Evolutionary conservation across 2,329 filamentous ascomycete genomes (phyloP).

Genomic region (Talaromyces sp.): DNA sequence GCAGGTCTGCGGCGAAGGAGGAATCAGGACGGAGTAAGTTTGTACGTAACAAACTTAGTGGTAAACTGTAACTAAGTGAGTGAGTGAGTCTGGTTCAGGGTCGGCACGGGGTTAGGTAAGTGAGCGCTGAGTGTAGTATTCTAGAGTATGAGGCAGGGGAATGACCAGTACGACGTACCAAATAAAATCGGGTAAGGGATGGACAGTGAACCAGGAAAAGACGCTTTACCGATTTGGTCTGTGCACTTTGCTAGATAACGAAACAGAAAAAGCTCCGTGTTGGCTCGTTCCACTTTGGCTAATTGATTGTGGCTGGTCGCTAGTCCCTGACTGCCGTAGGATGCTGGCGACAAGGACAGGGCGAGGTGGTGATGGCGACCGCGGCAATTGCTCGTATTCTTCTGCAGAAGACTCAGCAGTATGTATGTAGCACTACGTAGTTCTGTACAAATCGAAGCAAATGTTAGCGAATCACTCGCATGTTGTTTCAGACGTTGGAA

Average conservation of each 20-base stretch:
- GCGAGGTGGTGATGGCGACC: background rate
- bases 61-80: background rate
- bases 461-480: conserved; percentile 7
- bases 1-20: conserved; percentile 8
- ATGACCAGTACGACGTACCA: background rate
- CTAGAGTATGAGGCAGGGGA: conserved; percentile 5
- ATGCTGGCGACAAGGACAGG: background rate
- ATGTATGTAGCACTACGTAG: background rate
- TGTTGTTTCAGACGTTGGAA: background rate
- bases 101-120: background rate
- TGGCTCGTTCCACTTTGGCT: conserved; percentile 6
- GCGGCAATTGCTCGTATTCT: background rate
- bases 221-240: conserved; percentile 4
- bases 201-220: background rate
- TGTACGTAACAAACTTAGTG: background rate
- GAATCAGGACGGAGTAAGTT: background rate
- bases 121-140: background rate
- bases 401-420: background rate
- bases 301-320: conserved; percentile 4
- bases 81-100: background rate
- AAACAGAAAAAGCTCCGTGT: conserved; percentile 8
- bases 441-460: background rate
- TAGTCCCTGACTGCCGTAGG: background rate
- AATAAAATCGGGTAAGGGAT: conserved; percentile 10
- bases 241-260: conserved; percentile 5